Base-by-base conservation (phyloP, 345 rosid species). In the Erucastrum elatum region DNA sequence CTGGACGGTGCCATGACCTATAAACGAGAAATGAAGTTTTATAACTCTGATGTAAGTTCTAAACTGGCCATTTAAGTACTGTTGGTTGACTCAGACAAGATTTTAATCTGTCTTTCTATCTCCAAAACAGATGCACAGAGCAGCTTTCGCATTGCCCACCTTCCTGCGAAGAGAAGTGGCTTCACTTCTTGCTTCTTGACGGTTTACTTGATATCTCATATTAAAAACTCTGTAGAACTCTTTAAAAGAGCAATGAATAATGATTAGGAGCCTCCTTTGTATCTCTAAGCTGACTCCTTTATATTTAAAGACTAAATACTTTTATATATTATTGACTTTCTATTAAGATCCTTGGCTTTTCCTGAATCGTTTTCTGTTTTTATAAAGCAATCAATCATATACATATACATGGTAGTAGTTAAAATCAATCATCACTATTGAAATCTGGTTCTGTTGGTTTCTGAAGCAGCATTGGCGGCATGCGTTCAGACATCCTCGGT, bases 391-490 rank as follows among this genome's bases (percentile, higher is more conserved):
- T 3, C 5, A 53, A 15, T 53, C 59, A 53, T 53, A 53, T 53
- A 53, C 59, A 53, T 15, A 39, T 39, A 12, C 13, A 41, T 41
- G 49, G 13, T 46, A 12, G 51, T 13, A 4, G 5, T 29, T 29
- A 29, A 29, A 41, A 41, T 41, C 72, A 81, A 64, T 89, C 87
- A 64, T 87, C 94, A 25, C 88, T 85, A 41, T 87, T 87, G 77
- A 94, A 91, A 85, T 94, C 96, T 8, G 97, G 98, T 73, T 94
- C 98, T 8, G 98, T 86, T 12, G 97, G 97, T 77, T 94, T 92
- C 85, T 90, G 97, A 71, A 88, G 97, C 56, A 92, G 78, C 70
- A 89, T 83, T 0, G 90, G 93, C 6, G 68, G 68, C 65, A 88
- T 84, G 65, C 98, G 83, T 44, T 94, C 97, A 0, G 82, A 61